Conservation (phyloP, 176 grass and related monocot species). For the Oryza longistaminata region DNA sequence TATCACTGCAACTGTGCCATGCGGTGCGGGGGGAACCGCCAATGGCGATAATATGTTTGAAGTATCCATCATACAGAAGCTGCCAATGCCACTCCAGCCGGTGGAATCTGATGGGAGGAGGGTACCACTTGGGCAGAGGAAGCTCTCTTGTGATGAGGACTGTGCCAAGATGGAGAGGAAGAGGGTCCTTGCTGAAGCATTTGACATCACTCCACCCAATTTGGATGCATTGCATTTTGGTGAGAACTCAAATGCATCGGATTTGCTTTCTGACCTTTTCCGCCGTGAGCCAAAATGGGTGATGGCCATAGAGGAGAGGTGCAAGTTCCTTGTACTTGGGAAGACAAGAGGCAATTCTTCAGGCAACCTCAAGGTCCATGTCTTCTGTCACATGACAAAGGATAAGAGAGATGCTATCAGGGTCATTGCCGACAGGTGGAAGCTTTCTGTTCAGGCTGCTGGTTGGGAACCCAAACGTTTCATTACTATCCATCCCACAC, state of each 20-base stretch:
- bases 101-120: constrained; percentile 69
- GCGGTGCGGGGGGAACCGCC: constrained; percentile 63
- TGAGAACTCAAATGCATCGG: constrained; percentile 55
- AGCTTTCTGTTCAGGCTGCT: constrained; percentile 72
- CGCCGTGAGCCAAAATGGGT: constrained; percentile 87
- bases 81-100: constrained; percentile 70
- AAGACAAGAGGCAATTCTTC: constrained; percentile 63
- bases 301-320: constrained; percentile 85
- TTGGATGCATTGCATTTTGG: constrained; percentile 87
- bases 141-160: constrained; percentile 85
- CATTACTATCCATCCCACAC: constrained; percentile 74
- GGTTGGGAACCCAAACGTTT: constrained; percentile 91
- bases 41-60: constrained; percentile 59
- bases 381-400: constrained; percentile 75
- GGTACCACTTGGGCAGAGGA: constrained; percentile 92
- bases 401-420: constrained; percentile 85
- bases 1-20: constrained; percentile 74
- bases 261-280: constrained; percentile 70
- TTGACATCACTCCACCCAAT: constrained; percentile 84
- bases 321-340: constrained; percentile 89
- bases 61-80: constrained; percentile 74
- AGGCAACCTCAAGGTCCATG: constrained; percentile 65
- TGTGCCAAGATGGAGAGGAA: constrained; percentile 87
- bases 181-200: constrained; percentile 85
- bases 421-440: constrained; percentile 88